Conservation (phyloP, 177 flowering plant species). For the Telopea speciosissima region DNA sequence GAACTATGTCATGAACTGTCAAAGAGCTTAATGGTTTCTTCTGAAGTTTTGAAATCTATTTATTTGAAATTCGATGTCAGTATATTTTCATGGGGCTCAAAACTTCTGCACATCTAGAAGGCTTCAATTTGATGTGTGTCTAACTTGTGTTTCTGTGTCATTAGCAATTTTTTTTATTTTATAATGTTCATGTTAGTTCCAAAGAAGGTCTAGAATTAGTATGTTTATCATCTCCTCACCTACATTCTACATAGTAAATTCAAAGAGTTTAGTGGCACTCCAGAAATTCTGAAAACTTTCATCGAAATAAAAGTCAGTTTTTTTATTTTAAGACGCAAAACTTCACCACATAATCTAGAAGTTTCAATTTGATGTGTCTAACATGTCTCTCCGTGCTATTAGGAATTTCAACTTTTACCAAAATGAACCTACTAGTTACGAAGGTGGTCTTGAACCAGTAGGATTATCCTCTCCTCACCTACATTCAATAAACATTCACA, state of each 20-base stretch:
- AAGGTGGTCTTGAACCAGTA: neutral
- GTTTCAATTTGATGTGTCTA: no score
- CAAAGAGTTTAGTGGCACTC: no score
- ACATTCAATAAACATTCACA: neutral
- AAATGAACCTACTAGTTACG: no score
- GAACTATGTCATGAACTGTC: neutral
- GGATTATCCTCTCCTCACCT: neutral
- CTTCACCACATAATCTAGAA: no score
- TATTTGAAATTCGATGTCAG: neutral
- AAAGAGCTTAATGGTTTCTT: neutral
- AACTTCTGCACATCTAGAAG: neutral
- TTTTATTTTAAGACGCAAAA: no score
- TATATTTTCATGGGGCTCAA: neutral
- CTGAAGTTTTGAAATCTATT: neutral
- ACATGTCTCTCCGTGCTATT: no score
- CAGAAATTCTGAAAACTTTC: no score
- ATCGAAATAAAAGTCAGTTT: no score
- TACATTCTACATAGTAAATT: neutral
- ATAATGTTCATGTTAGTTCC: neutral
- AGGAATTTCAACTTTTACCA: no score
- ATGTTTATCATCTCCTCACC: neutral
- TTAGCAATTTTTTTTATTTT: neutral
- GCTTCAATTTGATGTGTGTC: constrained; percentile 1
- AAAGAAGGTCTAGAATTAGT: neutral
- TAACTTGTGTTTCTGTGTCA: neutral